Conservation (phyloP, 2,329 filamentous ascomycete species). For the Trichophyton schoenleinii region DNA sequence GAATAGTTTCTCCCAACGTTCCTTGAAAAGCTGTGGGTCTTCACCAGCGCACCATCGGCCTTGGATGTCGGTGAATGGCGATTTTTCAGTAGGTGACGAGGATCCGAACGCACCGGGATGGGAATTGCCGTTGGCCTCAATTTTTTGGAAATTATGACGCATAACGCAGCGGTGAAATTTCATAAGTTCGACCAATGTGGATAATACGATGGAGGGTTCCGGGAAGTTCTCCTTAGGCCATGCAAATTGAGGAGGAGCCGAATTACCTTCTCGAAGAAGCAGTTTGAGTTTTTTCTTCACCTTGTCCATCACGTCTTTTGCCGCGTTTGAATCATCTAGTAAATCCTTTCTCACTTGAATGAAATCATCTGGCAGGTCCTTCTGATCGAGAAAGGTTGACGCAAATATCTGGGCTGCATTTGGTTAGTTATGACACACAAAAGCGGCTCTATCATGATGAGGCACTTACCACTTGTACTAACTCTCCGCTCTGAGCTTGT, state of each 20-base stretch:
- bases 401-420: conserved; percentile 77
- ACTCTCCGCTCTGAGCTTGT: conserved; percentile 92
- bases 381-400: conserved; percentile 72
- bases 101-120: conserved; percentile 12
- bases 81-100: conserved; percentile 25
- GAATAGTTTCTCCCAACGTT: conserved; percentile 97
- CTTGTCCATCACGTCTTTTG: conserved; percentile 98
- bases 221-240: conserved; percentile 88
- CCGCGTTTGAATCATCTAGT: conserved; percentile 92
- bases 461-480: conserved; percentile 57
- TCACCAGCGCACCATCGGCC: conserved; percentile 92
- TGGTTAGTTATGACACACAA: conserved; percentile 4
- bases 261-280: conserved; percentile 78
- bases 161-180: conserved; percentile 93
- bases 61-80: conserved; percentile 60
- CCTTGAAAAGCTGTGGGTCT: conserved; percentile 85
- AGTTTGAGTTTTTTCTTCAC: conserved; percentile 99
- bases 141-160: conserved; percentile 79
- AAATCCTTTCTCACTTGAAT: conserved; percentile 90
- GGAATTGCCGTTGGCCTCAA: conserved; percentile 39
- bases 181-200: conserved; percentile 88
- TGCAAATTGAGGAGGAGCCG: conserved; percentile 90
- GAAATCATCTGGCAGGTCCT: conserved; percentile 72
- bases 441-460: background rate
- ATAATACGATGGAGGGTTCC: conserved; percentile 85